Evolutionary conservation across 2,329 filamentous ascomycete genomes (phyloP), one percentile per base, ranked within the genome.

Genomic region (Didymosphaeria variabile): DNA sequence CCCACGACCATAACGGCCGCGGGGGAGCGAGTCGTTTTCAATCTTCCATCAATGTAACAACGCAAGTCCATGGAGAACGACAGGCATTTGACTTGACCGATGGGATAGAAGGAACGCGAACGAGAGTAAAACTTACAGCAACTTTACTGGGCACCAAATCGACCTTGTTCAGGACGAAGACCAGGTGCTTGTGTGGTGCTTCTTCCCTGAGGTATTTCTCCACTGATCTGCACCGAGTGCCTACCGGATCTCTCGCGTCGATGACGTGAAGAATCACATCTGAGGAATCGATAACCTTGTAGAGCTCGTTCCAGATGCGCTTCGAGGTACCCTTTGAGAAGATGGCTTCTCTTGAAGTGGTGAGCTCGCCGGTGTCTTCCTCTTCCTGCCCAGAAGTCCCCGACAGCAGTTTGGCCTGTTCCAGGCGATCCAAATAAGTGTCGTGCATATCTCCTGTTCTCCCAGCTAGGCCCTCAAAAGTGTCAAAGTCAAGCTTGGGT

Each of bases 21-120:
- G 79, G 68, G 73, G 83, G 83, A 84, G 85, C 88, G 90, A 91
- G 89, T 85, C 83, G 84, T 85, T 85, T 85, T 97, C 84, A 80
- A 89, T 99, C 88, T 98, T 90, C 95, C 95, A 97, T 92, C 88
- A 91, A 91, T 93, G 92, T 99, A 99, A 99, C 95, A 96, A 94
- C 92, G 82, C 81, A 84, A 88, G 89, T 90, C 90, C 92, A 95
- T 89, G 79, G 85, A 85, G 80, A 84, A 81, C 88, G 89, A 88
- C 87, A 87, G 85, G 84, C 88, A 84, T 90, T 90, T 92, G 91
- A 96, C 94, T 95, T 96, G 12, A 95, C 93, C 85, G 85, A 88
- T 91, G 90, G 90, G 86, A 84, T 57, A 26, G 57, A 65, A 67
- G 62, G 83, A 83, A 86, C 21, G 47, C 21, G 45, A 47, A 63